These are phyloP conservation scores for Colletotrichum neosansevieriae DNA, from an alignment of 2,329 filamentous ascomycete genomes.

Conservation along the genomic window DNA sequence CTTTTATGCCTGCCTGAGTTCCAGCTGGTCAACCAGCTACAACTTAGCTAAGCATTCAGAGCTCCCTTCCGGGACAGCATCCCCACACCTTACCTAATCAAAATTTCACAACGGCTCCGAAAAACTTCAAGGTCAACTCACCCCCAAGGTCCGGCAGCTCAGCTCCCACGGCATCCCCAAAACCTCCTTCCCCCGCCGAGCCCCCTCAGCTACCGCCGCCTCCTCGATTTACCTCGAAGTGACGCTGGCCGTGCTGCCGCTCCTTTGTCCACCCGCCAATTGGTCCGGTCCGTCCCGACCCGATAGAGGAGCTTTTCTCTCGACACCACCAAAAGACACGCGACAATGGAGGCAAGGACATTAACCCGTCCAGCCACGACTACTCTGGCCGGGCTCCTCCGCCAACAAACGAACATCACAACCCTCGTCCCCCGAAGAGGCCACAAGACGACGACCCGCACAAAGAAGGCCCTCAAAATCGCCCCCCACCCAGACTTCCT, in stretches of 20 bases:
- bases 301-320: not conserved
- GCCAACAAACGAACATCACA: constrained; percentile 32
- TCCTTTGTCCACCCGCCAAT: not conserved
- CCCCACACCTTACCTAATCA: constrained; percentile 35
- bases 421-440: constrained; percentile 49
- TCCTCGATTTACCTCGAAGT: constrained; percentile 9
- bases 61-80: constrained; percentile 30
- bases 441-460: constrained; percentile 65
- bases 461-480: constrained; percentile 69
- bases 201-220: constrained; percentile 6
- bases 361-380: constrained; percentile 44
- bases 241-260: constrained; percentile 35
- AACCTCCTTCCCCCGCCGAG: not conserved
- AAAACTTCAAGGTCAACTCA: constrained; percentile 38
- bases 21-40: no score
- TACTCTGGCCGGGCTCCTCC: constrained; percentile 46
- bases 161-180: constrained; percentile 5
- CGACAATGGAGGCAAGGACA: constrained; percentile 38
- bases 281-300: constrained; percentile 13
- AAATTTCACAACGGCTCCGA: constrained; percentile 25
- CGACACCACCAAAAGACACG: constrained; percentile 1
- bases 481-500: constrained; percentile 72
- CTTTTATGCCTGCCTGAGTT: no score
- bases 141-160: constrained; percentile 14
- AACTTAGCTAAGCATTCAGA: constrained; percentile 16